phyloP scores from a whole-genome alignment of 2,329 filamentous ascomycete genomes.

The Diatrype stigma region DNA sequence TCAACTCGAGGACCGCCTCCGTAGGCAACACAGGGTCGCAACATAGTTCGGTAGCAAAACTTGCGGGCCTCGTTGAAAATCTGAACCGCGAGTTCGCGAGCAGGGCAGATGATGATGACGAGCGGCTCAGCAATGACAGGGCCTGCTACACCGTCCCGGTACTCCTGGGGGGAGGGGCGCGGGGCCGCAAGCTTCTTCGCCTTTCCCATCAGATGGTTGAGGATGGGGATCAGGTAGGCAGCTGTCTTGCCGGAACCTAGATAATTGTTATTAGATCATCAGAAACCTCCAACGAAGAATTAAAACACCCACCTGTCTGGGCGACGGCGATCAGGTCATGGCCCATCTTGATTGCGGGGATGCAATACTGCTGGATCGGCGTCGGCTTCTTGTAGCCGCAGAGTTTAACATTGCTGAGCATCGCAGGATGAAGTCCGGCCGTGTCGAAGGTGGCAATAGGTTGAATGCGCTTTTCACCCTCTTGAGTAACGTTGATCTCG shows the following conservation, averaged over 20 bases:
- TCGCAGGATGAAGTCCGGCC: conserved; percentile 79
- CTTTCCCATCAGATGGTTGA: conserved; percentile 94
- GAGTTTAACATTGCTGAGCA: conserved; percentile 72
- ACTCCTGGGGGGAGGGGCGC: conserved; percentile 62
- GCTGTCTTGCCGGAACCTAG: conserved; percentile 94
- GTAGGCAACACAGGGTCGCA: conserved; percentile 86
- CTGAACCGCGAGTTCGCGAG: conserved; percentile 85
- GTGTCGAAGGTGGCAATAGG: conserved; percentile 61
- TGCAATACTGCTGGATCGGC: conserved; percentile 79
- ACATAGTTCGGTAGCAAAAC: conserved; percentile 90
- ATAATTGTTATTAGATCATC: too few relatives aligned
- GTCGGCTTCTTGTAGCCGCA: conserved; percentile 71
- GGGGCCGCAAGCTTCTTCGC: conserved; percentile 79
- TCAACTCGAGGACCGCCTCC: conserved; percentile 71
- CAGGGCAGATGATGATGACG: conserved; percentile 80
- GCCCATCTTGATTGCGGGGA: conserved; percentile 73
- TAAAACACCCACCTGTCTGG: conserved; percentile 74
- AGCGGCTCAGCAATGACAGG: conserved; percentile 76
- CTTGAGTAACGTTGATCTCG: conserved; percentile 52
- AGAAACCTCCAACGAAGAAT: neutral
- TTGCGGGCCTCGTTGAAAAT: conserved; percentile 94
- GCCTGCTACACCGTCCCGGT: conserved; percentile 41
- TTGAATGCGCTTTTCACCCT: conserved; percentile 48
- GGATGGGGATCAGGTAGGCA: conserved; percentile 82
- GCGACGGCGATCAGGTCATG: conserved; percentile 85